A percentile compares a stretch with the other conserved stretches of the same genome.
These are phyloP conservation scores for Tricholoma bakamatsutake DNA, from an alignment of 768 basidiomycete species.

Conservation along the genomic window DNA sequence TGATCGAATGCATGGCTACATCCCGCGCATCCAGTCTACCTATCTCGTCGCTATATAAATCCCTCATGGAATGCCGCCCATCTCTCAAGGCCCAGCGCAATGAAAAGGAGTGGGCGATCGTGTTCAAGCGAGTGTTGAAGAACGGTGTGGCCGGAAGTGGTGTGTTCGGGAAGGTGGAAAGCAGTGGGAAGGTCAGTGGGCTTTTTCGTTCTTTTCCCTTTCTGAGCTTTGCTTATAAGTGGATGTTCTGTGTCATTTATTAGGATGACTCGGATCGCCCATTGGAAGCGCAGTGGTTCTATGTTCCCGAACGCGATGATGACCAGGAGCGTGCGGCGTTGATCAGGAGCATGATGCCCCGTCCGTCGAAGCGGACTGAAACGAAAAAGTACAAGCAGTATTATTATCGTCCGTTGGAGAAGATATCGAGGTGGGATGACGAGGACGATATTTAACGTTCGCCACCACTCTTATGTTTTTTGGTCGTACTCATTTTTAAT, in stretches of 20 bases:
- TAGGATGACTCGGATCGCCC: conserved; percentile 46
- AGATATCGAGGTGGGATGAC: conserved; percentile 68
- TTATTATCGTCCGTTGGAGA: conserved; percentile 71
- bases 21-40: conserved; percentile 66
- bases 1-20: conserved; percentile 67
- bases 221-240: not conserved
- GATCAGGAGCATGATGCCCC: conserved; percentile 69
- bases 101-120: conserved; percentile 42
- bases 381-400: conserved; percentile 86
- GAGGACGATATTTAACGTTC: conserved; percentile 50
- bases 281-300: conserved; percentile 69
- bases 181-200: conserved; percentile 49
- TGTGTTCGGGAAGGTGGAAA: conserved; percentile 70
- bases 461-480: not conserved
- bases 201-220: conserved; percentile 2
- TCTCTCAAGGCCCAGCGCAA: conserved; percentile 35
- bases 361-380: conserved; percentile 64
- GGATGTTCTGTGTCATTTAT: conserved; percentile 1
- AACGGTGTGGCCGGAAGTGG: conserved; percentile 43
- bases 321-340: conserved; percentile 66
- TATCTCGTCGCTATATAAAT: conserved; percentile 44
- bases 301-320: conserved; percentile 64
- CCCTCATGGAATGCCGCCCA: conserved; percentile 49
- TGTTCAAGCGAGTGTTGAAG: conserved; percentile 47
- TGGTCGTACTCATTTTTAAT: not conserved